Evolutionary conservation across 495 filamentous ascomycete species (phyloP).

Genomic region (Neurospora discreta): DNA sequence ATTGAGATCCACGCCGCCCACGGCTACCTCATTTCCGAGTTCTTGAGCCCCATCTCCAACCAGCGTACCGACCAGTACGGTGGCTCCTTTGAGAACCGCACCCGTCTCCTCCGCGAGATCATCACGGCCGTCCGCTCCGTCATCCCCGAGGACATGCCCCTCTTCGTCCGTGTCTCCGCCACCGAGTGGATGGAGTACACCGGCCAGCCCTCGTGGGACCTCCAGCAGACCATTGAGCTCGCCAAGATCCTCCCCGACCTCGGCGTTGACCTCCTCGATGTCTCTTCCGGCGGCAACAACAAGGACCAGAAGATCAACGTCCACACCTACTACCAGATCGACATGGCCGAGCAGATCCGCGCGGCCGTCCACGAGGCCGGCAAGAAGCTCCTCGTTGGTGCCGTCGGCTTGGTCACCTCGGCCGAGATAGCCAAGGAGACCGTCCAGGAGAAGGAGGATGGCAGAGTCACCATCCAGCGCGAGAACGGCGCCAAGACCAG

Average conservation of each 20-base stretch:
- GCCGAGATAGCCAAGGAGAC: constrained; percentile 47
- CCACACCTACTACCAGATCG: constrained; percentile 48
- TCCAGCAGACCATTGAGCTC: constrained; percentile 49
- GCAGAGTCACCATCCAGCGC: constrained; percentile 28
- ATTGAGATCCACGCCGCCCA: constrained; percentile 55
- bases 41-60: constrained; percentile 53
- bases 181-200: constrained; percentile 60
- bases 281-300: constrained; percentile 60
- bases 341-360: constrained; percentile 49
- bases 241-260: constrained; percentile 51
- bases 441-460: constrained; percentile 2
- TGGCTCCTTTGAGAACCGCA: constrained; percentile 48
- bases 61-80: constrained; percentile 45
- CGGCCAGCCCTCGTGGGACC: constrained; percentile 48
- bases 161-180: constrained; percentile 58
- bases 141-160: constrained; percentile 50
- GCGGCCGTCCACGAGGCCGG: constrained; percentile 44
- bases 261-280: constrained; percentile 67
- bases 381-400: constrained; percentile 49
- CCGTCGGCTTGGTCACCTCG: constrained; percentile 62
- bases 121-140: constrained; percentile 34
- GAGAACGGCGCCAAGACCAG: constrained; percentile 34
- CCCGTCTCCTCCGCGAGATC: constrained; percentile 34
- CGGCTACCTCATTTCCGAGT: constrained; percentile 55
- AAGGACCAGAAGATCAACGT: constrained; percentile 46